Base-by-base conservation (phyloP, 2,329 filamentous ascomycete genomes). In the Phaeosphaeria sp. region DNA sequence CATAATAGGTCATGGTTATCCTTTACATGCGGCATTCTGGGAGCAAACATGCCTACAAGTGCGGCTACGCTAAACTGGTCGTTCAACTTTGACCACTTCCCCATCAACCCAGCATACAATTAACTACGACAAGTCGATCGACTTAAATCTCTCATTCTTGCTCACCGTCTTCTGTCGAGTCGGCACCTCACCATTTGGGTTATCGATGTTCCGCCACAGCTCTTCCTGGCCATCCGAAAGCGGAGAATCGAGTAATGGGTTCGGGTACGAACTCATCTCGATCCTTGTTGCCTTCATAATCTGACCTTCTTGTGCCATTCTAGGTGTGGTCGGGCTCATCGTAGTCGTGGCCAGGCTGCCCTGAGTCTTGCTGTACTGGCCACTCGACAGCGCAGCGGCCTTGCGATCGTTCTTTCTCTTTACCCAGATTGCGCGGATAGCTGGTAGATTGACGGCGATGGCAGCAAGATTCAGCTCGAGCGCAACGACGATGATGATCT, bases 401-500 rank as follows among this genome's bases (percentile, higher is more conserved):
- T 42, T 45, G 36, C 39, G 39, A n/a, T 27, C 49, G 22, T 51
- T 51, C 3, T 17, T 18, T 8, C 25, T n/a, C 40, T 51, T 51
- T 1, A 51, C 25, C 21, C 17, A 51, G 40, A 51, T 44, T 2
- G 49, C 27, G 1, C 49, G 22, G 15, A 51, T 44, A 18, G 64
- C 60, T 0, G 74, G 74, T 33, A 74, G 61, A 57, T 75, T 76
- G 53, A 73, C 67, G 3, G 74, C 69, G 27, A 75, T 52, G 39
- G 76, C 68, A 20, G 71, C 75, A 11, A 73, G 57, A 43, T 74
- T 64, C 43, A 77, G 66, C 50, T 77, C 73, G 27, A 74, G 52
- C 18, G 66, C 66, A 2, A 73, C 68, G 21, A 76, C 61, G 22
- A 76, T 72, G 54, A 72, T 59, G 56, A 74, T 72, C 45, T 72